phyloP scores from a whole-genome alignment of 2,329 filamentous ascomycete genomes.

The Trichoderma guizhouense region DNA sequence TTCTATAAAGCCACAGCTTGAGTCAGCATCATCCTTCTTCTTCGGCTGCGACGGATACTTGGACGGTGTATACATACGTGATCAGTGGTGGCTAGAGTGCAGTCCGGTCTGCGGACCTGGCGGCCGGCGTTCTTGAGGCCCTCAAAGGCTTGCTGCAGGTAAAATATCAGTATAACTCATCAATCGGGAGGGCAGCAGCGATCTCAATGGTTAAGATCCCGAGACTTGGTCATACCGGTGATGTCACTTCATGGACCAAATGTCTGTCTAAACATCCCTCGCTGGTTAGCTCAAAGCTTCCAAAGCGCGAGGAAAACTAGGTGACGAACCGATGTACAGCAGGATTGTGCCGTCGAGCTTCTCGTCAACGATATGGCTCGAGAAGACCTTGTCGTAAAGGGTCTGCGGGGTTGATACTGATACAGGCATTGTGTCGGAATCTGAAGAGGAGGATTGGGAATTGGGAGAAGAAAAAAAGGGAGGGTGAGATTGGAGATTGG shows the following conservation, averaged over 20 bases:
- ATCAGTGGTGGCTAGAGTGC: slow-evolving; percentile 93
- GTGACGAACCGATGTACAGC: slow-evolving; percentile 78
- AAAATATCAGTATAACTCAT: not conserved
- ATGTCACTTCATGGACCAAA: slow-evolving; percentile 97
- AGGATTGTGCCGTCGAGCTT: slow-evolving; percentile 89
- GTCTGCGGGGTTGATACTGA: slow-evolving; percentile 71
- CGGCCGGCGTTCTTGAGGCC: slow-evolving; percentile 86
- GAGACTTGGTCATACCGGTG: slow-evolving; percentile 61
- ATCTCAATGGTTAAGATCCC: not conserved
- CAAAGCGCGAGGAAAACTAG: not conserved
- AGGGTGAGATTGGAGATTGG: not conserved
- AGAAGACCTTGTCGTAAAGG: slow-evolving; percentile 96
- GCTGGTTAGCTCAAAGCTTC: not conserved
- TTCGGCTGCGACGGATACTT: not conserved
- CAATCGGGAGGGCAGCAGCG: not conserved
- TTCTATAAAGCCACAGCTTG: slow-evolving; percentile 56
- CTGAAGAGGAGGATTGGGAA: not conserved
- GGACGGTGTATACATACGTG: slow-evolving; percentile 62
- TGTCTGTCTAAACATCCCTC: slow-evolving; percentile 69
- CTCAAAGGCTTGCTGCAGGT: slow-evolving; percentile 84
- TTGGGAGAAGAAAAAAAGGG: slow-evolving; percentile 4
- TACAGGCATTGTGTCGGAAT: slow-evolving; percentile 63
- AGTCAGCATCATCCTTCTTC: not conserved
- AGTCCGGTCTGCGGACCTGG: slow-evolving; percentile 88
- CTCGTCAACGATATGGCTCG: slow-evolving; percentile 91